Base-by-base conservation (phyloP, 371 early-diverging fungal genomes). In the Blastocladiella emersonii region DNA sequence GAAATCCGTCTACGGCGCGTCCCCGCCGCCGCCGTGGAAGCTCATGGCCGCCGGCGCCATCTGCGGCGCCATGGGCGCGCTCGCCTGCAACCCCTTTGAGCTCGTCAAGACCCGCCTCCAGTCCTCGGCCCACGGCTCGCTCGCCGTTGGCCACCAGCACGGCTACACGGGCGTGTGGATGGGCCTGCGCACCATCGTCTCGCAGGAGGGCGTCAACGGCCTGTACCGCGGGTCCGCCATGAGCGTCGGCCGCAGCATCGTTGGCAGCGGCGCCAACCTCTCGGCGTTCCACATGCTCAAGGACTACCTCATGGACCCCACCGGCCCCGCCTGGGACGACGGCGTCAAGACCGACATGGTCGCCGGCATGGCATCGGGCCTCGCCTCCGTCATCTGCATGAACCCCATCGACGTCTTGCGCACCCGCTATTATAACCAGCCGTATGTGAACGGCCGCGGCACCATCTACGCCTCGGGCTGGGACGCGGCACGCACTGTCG, bases 371-470 rank as follows among this genome's bases (percentile, higher is more conserved):
- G 72, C 70, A 13, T 74, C 74, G 44, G 84, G 79, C 2, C 67
- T 80, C 64, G 74, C 80, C 53, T 67, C 67, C 57, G 75, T 72
- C 53, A 73, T 82, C 15, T 76, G 76, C 56, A 86, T 86, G 86
- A 85, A 85, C 67, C 86, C 86, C 23, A 78, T 86, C 65, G 86
- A 86, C 66, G 84, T 85, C 37, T 78, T 81, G 63, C 74, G 85
- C 21, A 86, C 85, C 36, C 78, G 86, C 39, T 80, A 79, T 62
- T 86, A 85, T 67, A 86, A 86, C 65, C 80, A 83, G 63, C 76
- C 81, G 25, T 78, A 78, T 62, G 67, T 71, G 63, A 63, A 76
- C 67, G 72, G 81, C 64, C 62, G 69, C 67, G 71, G 80, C 62
- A 12, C 68, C 62, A 53, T 74, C 48, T 76, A 82, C 76, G 19